phyloP scores from a whole-genome alignment of 2,329 filamentous ascomycete species.

The Monilinia fructicola region DNA sequence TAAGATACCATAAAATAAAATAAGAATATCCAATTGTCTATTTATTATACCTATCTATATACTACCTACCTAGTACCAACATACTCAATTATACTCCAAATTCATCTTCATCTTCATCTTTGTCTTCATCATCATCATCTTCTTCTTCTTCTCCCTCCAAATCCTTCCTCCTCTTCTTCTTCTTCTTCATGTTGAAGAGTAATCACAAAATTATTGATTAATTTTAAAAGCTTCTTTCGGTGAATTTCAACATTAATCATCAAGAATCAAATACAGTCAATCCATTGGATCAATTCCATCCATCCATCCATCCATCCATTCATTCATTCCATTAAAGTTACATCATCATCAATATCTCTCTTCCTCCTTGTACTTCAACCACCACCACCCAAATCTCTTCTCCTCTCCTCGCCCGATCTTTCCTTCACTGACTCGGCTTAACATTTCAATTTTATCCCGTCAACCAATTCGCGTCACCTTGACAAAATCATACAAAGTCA shows the following conservation, averaged over 20 bases:
- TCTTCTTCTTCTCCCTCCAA: too few relatives aligned
- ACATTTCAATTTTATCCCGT: background rate
- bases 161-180: too few relatives aligned
- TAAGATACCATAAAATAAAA: too few relatives aligned
- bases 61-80: too few relatives aligned
- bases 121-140: too few relatives aligned
- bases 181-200: background rate
- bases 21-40: too few relatives aligned
- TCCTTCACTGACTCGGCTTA: background rate
- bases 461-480: slow-evolving; percentile 3
- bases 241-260: slow-evolving; percentile 11
- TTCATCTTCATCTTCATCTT: too few relatives aligned
- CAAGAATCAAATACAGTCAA: background rate
- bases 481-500: slow-evolving; percentile 7
- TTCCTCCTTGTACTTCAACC: background rate
- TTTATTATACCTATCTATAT: too few relatives aligned
- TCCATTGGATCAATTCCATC: slow-evolving; percentile 5
- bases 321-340: background rate
- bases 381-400: background rate
- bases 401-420: too few relatives aligned
- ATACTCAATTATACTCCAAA: too few relatives aligned
- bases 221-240: background rate
- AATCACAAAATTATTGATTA: background rate
- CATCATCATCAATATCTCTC: background rate
- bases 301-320: slow-evolving; percentile 4